These are phyloP conservation scores for Eucalyptus rudis DNA, from an alignment of 345 rosid genomes.

Conservation along the genomic window DNA sequence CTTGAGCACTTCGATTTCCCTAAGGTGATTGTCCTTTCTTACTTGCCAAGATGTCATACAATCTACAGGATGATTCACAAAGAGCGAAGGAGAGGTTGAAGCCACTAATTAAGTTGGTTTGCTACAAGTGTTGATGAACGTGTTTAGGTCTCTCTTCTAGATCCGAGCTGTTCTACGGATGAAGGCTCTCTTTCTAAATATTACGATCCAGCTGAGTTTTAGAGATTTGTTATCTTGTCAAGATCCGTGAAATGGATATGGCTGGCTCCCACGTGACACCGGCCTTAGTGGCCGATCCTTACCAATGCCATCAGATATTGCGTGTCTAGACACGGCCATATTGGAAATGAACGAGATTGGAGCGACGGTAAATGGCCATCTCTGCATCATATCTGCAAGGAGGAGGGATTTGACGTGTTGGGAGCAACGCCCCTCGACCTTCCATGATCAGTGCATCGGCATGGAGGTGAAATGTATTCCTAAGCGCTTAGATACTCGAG, in stretches of 20 bases:
- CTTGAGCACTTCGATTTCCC: neutral
- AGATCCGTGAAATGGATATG: neutral
- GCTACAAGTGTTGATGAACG: neutral
- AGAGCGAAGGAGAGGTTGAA: neutral
- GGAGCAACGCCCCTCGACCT: neutral
- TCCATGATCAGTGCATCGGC: neutral
- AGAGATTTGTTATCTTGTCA: neutral
- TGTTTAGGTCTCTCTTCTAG: neutral
- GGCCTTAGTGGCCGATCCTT: neutral
- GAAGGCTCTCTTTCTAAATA: neutral
- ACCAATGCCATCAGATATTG: neutral
- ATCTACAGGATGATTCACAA: neutral
- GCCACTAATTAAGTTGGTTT: neutral
- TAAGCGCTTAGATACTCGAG: neutral
- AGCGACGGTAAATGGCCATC: neutral
- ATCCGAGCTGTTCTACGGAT: neutral
- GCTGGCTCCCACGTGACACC: neutral
- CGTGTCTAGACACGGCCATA: neutral
- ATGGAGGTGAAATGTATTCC: neutral
- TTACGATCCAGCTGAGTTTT: neutral
- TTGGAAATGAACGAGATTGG: neutral
- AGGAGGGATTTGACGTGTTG: neutral
- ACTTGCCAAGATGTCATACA: neutral
- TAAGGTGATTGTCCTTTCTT: neutral
- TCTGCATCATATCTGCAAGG: neutral